Conservation (phyloP, 1,284 basidiomycete species). For the Trichosporon inkin region DNA sequence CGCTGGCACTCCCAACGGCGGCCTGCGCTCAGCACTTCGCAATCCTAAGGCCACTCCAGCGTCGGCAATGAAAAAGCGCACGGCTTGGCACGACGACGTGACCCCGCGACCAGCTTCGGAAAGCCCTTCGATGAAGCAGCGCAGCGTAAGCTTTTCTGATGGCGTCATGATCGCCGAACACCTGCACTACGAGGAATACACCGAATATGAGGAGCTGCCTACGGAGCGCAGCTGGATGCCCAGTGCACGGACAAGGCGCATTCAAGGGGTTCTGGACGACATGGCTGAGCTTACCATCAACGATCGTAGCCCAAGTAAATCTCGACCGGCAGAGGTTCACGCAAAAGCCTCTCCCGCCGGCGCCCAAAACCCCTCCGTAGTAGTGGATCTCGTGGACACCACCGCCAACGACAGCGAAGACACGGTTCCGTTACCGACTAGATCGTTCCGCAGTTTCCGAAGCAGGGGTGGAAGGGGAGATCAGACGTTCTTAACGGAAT, state of each 20-base stretch:
- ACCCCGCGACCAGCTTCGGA: constrained; percentile 27
- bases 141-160: constrained; percentile 92
- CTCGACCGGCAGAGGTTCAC: constrained; percentile 25
- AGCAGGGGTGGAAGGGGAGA: constrained; percentile 49
- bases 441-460: constrained; percentile 26
- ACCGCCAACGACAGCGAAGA: constrained; percentile 17
- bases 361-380: constrained; percentile 25
- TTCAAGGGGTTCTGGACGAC: constrained; percentile 68
- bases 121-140: constrained; percentile 53
- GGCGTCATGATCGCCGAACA: constrained; percentile 55
- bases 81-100: constrained; percentile 40
- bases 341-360: background rate
- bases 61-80: constrained; percentile 46
- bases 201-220: constrained; percentile 28
- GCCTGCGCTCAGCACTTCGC: constrained; percentile 42
- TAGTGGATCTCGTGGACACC: constrained; percentile 12
- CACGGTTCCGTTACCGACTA: constrained; percentile 17
- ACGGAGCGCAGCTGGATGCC: constrained; percentile 51
- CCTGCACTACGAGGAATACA: constrained; percentile 14
- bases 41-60: constrained; percentile 42
- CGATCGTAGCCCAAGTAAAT: background rate
- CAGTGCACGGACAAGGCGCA: constrained; percentile 69
- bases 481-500: constrained; percentile 82
- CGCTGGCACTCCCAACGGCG: constrained; percentile 14
- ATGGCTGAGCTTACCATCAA: constrained; percentile 61